Evolutionary conservation across 179 eudicot genomes (phyloP).

Genomic region (Camellia oleifera): DNA sequence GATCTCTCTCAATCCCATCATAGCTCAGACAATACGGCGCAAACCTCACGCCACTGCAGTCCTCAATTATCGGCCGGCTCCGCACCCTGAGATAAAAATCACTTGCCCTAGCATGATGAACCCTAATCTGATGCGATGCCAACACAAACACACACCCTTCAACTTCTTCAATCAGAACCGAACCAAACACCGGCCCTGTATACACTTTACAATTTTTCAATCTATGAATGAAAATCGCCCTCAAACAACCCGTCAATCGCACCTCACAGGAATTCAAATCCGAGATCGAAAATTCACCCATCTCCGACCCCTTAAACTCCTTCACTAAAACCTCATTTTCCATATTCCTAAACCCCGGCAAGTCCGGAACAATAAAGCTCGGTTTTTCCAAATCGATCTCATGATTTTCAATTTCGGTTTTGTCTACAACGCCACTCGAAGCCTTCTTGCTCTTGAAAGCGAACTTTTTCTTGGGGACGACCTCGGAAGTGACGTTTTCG

Average conservation of each 20-base stretch:
- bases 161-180: slow-evolving; percentile 76
- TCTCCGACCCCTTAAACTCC: slow-evolving; percentile 47
- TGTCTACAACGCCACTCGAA: slow-evolving; percentile 9
- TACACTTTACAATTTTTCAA: slow-evolving; percentile 63
- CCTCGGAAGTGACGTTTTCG: slow-evolving; percentile 35
- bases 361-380: slow-evolving; percentile 26
- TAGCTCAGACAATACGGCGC: slow-evolving; percentile 77
- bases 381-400: slow-evolving; percentile 14
- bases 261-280: slow-evolving; percentile 68
- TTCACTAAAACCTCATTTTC: slow-evolving; percentile 58
- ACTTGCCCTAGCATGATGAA: slow-evolving; percentile 68
- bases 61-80: slow-evolving; percentile 91
- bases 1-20: slow-evolving; percentile 67
- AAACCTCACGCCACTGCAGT: slow-evolving; percentile 67
- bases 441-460: slow-evolving; percentile 60
- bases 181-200: slow-evolving; percentile 74
- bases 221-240: slow-evolving; percentile 62
- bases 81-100: slow-evolving; percentile 85
- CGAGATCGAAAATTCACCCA: slow-evolving; percentile 66
- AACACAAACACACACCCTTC: slow-evolving; percentile 68
- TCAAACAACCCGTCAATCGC: slow-evolving; percentile 52
- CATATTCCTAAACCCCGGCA: slow-evolving; percentile 59
- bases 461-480: slow-evolving; percentile 72
- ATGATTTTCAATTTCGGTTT: slow-evolving; percentile 20
- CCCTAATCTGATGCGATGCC: slow-evolving; percentile 93